Evolutionary conservation across 1,139 yeast genomes (phyloP), one percentile per base, ranked within the genome.

Genomic region (Yamadazyma mexicana): DNA sequence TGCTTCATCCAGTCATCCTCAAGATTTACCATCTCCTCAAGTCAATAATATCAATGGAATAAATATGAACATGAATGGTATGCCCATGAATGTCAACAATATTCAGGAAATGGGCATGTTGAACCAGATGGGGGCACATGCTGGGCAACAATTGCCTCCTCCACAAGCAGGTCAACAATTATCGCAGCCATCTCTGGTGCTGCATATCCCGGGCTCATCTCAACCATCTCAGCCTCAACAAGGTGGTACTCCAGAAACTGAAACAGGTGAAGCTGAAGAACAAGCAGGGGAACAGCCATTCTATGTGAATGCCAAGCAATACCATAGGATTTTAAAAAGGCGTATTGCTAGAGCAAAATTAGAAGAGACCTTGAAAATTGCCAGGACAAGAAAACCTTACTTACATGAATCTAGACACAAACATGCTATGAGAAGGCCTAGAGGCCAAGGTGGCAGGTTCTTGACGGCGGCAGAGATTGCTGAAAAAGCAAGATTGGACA

Each of bases 401-500:
- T 66, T 94, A 40, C 99, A 94, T 60, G 98, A 94, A 62, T 88
- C 97, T 14, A 78, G 99, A 54, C 99, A 94, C 62, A 92, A 92
- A 61, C 99, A 94, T 62, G 99, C 99, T 16, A 92, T 94, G 98
- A 77, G 98, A 58, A 79, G 99, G 61, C 98, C 98, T 12, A 79
- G 99, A 54, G 99, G 99, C 22, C 98, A 92, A 64, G 98, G 98
- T 23, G 99, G 99, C 3, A 72, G 98, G 45, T 94, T 94, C 54
- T 67, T 94, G 48, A 92, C 98, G 1, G 97, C 98, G 5, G 95
- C 96, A 4, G 98, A 94, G 58, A 91, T 92, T 44, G 96, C 95
- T 18, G 94, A 89, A 62, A 75, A 80, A 55, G 94, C 84, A 38
- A 64, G 81, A 40, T 62, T 73, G 44, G 82, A 81, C 40, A 72